Evolutionary conservation across 2,329 filamentous ascomycete species (phyloP), one percentile per base, ranked within the genome.

Genomic region (Cladosporium sphaerospermum): DNA sequence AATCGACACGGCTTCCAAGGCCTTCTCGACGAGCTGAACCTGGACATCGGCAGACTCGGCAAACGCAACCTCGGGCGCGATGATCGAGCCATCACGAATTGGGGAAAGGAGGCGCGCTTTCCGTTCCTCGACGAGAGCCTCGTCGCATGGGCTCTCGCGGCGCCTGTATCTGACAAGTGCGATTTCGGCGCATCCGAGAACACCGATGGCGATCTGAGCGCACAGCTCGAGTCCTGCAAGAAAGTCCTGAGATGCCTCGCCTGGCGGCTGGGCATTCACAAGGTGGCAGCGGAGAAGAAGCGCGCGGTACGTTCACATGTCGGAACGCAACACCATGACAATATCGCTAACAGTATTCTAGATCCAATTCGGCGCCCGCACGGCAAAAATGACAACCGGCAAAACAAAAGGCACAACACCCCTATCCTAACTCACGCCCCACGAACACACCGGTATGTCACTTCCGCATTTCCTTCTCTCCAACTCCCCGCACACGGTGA

Each of bases 61-160:
- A 89, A 93, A 70, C 83, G 93, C n/a, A 99, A 99, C 60, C 78
- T 99, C 7, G 95, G 93, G 3, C 84, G 93, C 9, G 93, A 99
- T 64, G 95, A 99, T 70, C 82, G 93, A 19, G 86, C 91, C 14
- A 89, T 96, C 69, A 85, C 89, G 2, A 81, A 95, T 64, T 97
- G 91, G 87, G 83, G 88, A 11, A 85, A 85, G 56, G 93, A 99
- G 70, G 87, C 87, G 32, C 81, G 93, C 34, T 96, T 95, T 65
- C 93, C 95, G 0, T 99, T 82, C 64, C 78, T 99, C 0, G 93
- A 97, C 57, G 93, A 99, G 69, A 76, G 81, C 2, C 79, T 99
- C 42, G 84, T 96, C n/a, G 77, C 77, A 23, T 93, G 90, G 82
- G 87, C 88, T 6, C 79, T 97, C 23, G 75, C 75, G 41, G 75